Evolutionary conservation across 768 basidiomycete species (phyloP).

Genomic region (Naganishia randhawae): DNA sequence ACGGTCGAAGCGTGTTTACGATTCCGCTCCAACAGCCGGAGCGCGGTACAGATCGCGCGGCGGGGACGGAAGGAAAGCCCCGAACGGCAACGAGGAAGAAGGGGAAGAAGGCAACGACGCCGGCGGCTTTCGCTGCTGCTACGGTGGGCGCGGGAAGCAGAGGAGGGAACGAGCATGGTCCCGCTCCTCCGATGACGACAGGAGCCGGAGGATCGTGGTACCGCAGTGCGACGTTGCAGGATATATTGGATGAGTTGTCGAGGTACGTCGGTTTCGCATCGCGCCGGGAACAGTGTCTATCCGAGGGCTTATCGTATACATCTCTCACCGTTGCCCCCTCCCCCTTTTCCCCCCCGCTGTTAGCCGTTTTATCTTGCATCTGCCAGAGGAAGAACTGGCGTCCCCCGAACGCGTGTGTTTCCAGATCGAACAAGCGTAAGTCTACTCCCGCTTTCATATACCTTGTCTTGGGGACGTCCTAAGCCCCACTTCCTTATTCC

Average conservation of each 20-base stretch:
- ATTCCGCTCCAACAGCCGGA: not conserved
- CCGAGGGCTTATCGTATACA: no score
- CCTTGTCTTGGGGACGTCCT: slow-evolving; percentile 22
- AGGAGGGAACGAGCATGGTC: not conserved
- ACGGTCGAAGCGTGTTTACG: not conserved
- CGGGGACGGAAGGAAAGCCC: not conserved
- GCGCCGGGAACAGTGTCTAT: not conserved
- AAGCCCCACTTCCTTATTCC: slow-evolving; percentile 25
- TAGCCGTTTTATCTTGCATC: slow-evolving; percentile 93
- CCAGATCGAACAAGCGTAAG: slow-evolving; percentile 98
- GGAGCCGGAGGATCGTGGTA: not conserved
- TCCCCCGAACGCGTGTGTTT: slow-evolving; percentile 93
- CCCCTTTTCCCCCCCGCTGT: no score
- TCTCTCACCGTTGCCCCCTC: no score
- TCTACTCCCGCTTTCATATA: no score
- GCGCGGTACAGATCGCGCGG: not conserved
- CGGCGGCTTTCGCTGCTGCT: not conserved
- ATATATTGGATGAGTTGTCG: slow-evolving; percentile 48
- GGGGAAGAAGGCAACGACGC: not conserved
- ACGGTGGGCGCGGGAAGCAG: not conserved
- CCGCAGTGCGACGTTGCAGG: slow-evolving; percentile 29
- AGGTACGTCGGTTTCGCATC: slow-evolving; percentile 6
- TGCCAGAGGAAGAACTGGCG: slow-evolving; percentile 85
- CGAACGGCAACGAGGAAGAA: not conserved
- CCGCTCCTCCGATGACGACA: not conserved